Conservation (phyloP, 352 stramenopile genomes). For the Phytophthora macrochlamydospora region DNA sequence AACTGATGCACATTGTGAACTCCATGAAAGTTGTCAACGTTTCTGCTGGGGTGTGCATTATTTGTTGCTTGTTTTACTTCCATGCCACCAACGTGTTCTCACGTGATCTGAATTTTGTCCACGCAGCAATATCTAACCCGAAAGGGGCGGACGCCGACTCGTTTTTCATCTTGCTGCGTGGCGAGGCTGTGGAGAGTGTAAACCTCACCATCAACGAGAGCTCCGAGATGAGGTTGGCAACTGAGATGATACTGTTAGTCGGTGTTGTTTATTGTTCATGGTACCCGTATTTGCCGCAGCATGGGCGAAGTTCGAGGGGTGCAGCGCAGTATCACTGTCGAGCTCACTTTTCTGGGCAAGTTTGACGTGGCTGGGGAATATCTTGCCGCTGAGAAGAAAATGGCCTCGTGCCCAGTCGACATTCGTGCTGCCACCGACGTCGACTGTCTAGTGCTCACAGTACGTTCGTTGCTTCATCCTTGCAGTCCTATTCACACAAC, state of each 20-base stretch:
- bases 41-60: slow-evolving; percentile 46
- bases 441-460: slow-evolving; percentile 74
- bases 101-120: not conserved
- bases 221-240: slow-evolving; percentile 51
- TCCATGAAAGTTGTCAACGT: slow-evolving; percentile 81
- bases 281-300: slow-evolving; percentile 14
- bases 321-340: slow-evolving; percentile 71
- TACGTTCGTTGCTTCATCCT: slow-evolving; percentile 30
- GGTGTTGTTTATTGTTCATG: not conserved
- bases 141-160: slow-evolving; percentile 77
- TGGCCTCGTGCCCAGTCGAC: slow-evolving; percentile 67
- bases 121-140: slow-evolving; percentile 78
- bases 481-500: not conserved
- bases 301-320: slow-evolving; percentile 65
- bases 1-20: slow-evolving; percentile 86
- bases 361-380: slow-evolving; percentile 86
- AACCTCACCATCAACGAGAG: slow-evolving; percentile 69
- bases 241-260: not conserved
- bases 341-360: slow-evolving; percentile 80
- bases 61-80: not conserved
- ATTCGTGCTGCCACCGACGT: slow-evolving; percentile 77
- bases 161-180: slow-evolving; percentile 78
- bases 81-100: too few relatives aligned
- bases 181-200: slow-evolving; percentile 73
- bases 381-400: slow-evolving; percentile 73